Evolutionary conservation across 805 yeast species (phyloP), one percentile per base, ranked within the genome.

Genomic region (Yarrowia divulgata): DNA sequence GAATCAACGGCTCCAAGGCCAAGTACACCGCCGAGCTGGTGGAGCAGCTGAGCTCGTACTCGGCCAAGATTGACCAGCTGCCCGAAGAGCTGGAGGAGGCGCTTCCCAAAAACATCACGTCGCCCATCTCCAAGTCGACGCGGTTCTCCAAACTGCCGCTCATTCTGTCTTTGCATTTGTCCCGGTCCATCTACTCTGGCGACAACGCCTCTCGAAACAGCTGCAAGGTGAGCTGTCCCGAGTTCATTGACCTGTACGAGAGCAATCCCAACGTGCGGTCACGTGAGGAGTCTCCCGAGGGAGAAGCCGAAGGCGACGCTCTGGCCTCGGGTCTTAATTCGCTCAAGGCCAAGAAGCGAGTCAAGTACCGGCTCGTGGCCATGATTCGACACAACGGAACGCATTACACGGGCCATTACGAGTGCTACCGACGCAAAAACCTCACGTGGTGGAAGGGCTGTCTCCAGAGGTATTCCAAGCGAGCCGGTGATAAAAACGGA

Each of bases 361-460:
- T 79, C 70, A 83, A 80, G 49, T 93, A 91, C 76, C 81, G 81
- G 70, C 81, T 95, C 45, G 85, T 84, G 71, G 90, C 97, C 0
- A 80, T 91, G 71, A 87, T 95, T 19, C 85, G 93, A 72, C 98
- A 95, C 76, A 86, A 88, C 57, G 99, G 99, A 0, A 87, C 94
- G 1, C 98, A 93, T 77, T 84, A 88, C 23, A 85, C 87, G 54
- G 98, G 98, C 0, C 98, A 93, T 75, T 93, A 93, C 76, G 97
- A 93, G 74, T 91, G 97, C 74, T 91, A 87, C 76, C 88, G 90
- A 71, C 87, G 87, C 60, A 93, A 93, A 75, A 75, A 77, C 68
- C 70, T 73, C 42, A 67, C 50, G 9, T 74, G 72, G 70, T 76
- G 78, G 78, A 63, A 63, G 39, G 68, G 68, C 13, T 63, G 57